Evolutionary conservation across 441 rosid species (phyloP).

Genomic region (Breynia disticha): DNA sequence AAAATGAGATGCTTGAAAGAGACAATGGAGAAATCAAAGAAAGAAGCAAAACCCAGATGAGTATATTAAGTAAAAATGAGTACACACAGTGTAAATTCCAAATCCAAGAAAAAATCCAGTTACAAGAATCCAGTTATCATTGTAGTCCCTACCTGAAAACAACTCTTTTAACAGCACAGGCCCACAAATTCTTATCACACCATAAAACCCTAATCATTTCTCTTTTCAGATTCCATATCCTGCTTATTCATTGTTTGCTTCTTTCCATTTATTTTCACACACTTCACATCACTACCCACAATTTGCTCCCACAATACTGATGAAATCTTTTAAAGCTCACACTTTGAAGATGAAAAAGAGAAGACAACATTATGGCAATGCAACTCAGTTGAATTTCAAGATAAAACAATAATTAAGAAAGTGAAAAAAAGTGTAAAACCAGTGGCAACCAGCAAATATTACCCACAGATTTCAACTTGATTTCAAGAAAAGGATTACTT

Average conservation of each 20-base stretch:
- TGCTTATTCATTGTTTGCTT: no score
- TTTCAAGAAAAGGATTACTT: no score
- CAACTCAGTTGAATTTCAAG: not conserved
- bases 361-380: no score
- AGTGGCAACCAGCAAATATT: no score
- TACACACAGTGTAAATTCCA: conserved; percentile 30
- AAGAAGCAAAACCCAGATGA: conserved; percentile 32
- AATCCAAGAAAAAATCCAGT: conserved; percentile 34
- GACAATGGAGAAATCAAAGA: conserved; percentile 35
- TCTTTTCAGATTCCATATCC: conserved; percentile 21
- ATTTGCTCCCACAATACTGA: no score
- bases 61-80: conserved; percentile 16
- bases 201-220: conserved; percentile 5
- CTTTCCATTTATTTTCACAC: no score
- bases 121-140: no score
- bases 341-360: no score
- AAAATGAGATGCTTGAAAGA: conserved; percentile 27
- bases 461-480: conserved; percentile 7
- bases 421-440: no score
- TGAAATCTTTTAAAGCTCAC: no score
- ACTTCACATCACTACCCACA: no score
- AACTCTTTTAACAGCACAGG: conserved; percentile 54
- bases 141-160: conserved; percentile 34
- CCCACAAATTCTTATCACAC: conserved; percentile 30
- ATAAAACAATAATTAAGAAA: not conserved